Evolutionary conservation across 108 stramenopile genomes (phyloP), one percentile per base, ranked within the genome.

Genomic region (Nannochloropsis gaditana): DNA sequence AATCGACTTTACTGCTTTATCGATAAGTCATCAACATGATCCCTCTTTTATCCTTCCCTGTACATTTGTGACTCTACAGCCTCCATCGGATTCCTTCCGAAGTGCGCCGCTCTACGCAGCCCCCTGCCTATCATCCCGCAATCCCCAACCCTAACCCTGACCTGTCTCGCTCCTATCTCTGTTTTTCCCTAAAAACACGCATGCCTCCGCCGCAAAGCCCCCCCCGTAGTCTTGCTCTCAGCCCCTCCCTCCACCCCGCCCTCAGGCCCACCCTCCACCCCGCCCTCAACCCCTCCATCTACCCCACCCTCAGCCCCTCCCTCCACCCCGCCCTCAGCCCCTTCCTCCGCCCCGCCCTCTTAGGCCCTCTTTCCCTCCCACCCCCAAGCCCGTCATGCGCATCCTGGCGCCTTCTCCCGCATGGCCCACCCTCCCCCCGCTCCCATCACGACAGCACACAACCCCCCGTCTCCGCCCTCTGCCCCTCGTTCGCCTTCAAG

Each of bases 221-320:
- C 31, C 83, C 44, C 6, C 44, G 44, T 31, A 8, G 8, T 17
- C 44, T 44, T 45, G 44, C 43, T 9, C 41, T 11, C 59, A 15
- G 31, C 45, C 31, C 15, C 84, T 19, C 9, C 5, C 4, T 73
- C 2, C 3, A 41, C 19, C 82, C 9, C 1, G 44, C 15, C 41
- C 44, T 11, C 41, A 19, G 45, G 21, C 79, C 9, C 41, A 9
- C 42, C 43, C 84, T 50, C 45, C 73, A 42, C 45, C 15, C 45
- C 43, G 45, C 43, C 31, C 83, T 85, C 83, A 80, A 21, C 82
- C 44, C 80, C 17, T 44, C 19, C 73, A 80, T 81, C 42, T 41
- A 87, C 21, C 80, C 80, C 41, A 42, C 31, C 31, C 31, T 31
- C 31, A 31, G 31, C 31, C 31, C 31, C 31, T 31, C 31, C 31